A percentile compares a stretch with the other conserved stretches of the same genome.
These are phyloP conservation scores for Collybia sordida DNA, from an alignment of 768 basidiomycete genomes.

Conservation along the genomic window DNA sequence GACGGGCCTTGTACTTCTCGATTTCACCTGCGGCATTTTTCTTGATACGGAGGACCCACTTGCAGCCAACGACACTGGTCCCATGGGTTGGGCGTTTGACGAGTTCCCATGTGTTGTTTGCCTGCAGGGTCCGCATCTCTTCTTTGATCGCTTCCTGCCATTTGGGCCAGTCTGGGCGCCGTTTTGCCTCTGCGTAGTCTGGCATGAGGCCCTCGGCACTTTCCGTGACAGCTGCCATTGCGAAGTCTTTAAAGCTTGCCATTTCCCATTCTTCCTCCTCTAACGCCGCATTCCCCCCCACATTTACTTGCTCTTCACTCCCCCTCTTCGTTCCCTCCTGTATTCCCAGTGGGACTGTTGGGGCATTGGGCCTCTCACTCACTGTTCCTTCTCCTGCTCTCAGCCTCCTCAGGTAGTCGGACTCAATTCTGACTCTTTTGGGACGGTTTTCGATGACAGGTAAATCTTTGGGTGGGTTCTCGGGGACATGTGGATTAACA, in stretches of 20 bases:
- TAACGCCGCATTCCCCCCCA: too few species aligned
- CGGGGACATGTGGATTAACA: neutral
- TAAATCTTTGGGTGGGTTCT: neutral
- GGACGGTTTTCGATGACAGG: neutral
- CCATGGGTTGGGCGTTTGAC: slow-evolving; percentile 6
- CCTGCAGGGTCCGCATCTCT: slow-evolving; percentile 17
- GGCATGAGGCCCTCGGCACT: slow-evolving; percentile 12
- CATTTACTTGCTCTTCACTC: too few species aligned
- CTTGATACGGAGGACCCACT: slow-evolving; percentile 17
- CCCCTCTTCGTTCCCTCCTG: too few species aligned
- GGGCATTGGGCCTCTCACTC: neutral
- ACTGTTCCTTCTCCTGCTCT: neutral
- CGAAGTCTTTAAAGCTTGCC: neutral
- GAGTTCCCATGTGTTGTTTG: slow-evolving; percentile 14
- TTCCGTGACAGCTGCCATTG: slow-evolving; percentile 1
- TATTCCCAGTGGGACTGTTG: neutral
- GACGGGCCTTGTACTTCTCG: too few species aligned
- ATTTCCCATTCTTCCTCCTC: slow-evolving; percentile 1
- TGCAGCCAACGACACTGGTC: slow-evolving; percentile 14
- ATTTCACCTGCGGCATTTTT: slow-evolving; percentile 16
- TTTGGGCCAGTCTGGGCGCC: slow-evolving; percentile 11
- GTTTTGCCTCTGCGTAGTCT: slow-evolving; percentile 8
- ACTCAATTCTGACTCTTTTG: neutral
- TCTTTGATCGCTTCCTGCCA: slow-evolving; percentile 15
- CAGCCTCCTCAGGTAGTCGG: neutral